These are phyloP conservation scores for Sequoia sempervirens DNA, from an alignment of 75 land plant genomes.

Conservation along the genomic window DNA sequence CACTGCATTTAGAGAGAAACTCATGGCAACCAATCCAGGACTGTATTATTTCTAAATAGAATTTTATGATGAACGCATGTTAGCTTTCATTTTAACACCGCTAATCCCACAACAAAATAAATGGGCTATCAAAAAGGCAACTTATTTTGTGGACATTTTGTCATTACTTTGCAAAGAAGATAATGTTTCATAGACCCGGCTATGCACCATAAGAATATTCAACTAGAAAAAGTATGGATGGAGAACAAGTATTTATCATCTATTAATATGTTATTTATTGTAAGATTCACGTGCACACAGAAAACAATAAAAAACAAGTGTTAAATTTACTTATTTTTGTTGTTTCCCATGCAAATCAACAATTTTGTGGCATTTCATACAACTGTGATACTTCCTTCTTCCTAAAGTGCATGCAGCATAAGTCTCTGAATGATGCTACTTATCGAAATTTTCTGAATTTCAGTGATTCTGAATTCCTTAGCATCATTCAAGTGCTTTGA, in stretches of 20 bases:
- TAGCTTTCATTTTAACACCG: not conserved
- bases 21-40: not conserved
- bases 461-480: too few species aligned
- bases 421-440: not conserved
- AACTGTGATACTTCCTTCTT: not conserved
- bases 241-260: not conserved
- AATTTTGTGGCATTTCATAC: not conserved
- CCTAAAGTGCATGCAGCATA: not conserved
- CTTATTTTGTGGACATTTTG: not conserved
- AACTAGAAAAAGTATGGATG: not conserved
- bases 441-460: not conserved
- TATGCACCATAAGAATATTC: not conserved
- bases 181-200: not conserved
- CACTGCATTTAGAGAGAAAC: not conserved
- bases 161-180: not conserved
- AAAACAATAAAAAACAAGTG: not conserved
- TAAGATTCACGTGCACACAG: not conserved
- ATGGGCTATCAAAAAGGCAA: not conserved
- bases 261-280: not conserved
- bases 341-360: not conserved
- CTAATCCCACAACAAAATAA: not conserved
- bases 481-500: not conserved
- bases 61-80: not conserved
- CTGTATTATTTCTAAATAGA: not conserved
- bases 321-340: not conserved